A percentile compares a stretch with the other conserved stretches of the same genome.
Conservation (phyloP, 2,329 filamentous ascomycete genomes). For the Colletotrichum paranaense region DNA sequence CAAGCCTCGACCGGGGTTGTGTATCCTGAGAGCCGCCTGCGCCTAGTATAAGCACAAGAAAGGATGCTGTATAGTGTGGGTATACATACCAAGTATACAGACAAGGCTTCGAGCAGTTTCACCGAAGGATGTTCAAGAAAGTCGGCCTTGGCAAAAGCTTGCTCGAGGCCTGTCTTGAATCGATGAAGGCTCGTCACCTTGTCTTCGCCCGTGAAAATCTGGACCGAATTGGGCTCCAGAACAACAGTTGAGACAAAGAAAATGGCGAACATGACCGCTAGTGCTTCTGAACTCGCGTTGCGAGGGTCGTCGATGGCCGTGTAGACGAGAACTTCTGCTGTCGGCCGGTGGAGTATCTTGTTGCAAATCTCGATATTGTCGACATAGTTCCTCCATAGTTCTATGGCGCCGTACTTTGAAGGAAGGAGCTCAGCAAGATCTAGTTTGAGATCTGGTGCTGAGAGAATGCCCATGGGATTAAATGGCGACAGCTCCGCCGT, state of each 20-base stretch:
- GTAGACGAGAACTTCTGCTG: conserved; percentile 46
- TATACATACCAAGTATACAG: conserved; percentile 49
- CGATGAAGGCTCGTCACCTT: conserved; percentile 39
- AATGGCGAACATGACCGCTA: conserved; percentile 58
- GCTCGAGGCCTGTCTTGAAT: conserved; percentile 49
- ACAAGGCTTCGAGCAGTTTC: conserved; percentile 47
- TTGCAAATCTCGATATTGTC: conserved; percentile 44
- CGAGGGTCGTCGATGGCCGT: conserved; percentile 45
- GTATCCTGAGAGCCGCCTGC: conserved; percentile 44
- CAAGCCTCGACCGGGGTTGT: conserved; percentile 47
- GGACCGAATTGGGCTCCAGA: conserved; percentile 51
- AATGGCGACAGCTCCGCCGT: conserved; percentile 39
- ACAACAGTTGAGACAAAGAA: conserved; percentile 60
- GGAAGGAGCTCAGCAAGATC: conserved; percentile 39
- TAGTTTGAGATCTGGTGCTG: conserved; percentile 37
- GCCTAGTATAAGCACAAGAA: conserved; percentile 15
- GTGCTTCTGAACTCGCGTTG: conserved; percentile 39
- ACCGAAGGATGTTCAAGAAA: conserved; percentile 54
- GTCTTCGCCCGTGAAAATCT: conserved; percentile 39
- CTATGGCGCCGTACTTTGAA: conserved; percentile 40
- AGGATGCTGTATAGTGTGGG: neutral
- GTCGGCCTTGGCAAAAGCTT: conserved; percentile 50
- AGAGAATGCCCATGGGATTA: conserved; percentile 48
- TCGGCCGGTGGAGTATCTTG: conserved; percentile 44
- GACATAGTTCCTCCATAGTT: conserved; percentile 45